phyloP scores from a whole-genome alignment of 768 basidiomycete species.

The Holtermanniella nyarrowii region DNA sequence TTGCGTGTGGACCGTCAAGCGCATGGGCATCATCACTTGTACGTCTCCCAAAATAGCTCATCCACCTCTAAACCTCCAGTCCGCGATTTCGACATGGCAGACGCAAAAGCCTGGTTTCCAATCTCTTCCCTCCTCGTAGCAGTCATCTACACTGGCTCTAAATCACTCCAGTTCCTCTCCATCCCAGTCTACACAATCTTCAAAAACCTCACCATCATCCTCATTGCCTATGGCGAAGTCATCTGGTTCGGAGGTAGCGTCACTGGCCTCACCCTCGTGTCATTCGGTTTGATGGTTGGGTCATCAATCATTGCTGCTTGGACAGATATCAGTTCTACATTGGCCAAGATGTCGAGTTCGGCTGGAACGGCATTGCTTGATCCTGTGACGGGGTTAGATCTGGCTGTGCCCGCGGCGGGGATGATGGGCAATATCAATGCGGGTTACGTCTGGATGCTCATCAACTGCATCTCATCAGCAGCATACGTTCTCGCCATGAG shows the following conservation, averaged over 20 bases:
- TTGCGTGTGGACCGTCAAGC: constrained; percentile 67
- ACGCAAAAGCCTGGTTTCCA: constrained; percentile 89
- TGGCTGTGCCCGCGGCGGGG: constrained; percentile 20
- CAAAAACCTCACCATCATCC: constrained; percentile 98
- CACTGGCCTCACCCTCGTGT: constrained; percentile 72
- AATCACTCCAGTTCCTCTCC: constrained; percentile 83
- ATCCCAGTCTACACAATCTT: constrained; percentile 99
- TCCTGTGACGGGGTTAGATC: constrained; percentile 34
- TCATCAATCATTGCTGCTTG: constrained; percentile 97
- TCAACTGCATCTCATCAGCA: constrained; percentile 82
- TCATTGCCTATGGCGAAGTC: constrained; percentile 93
- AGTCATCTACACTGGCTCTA: constrained; percentile 96
- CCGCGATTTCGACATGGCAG: constrained; percentile 66
- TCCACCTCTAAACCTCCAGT: constrained; percentile 36
- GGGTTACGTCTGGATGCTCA: constrained; percentile 93
- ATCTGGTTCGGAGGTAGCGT: constrained; percentile 90
- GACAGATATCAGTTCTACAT: constrained; percentile 60
- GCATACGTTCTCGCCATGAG: constrained; percentile 91
- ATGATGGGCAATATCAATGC: constrained; percentile 51
- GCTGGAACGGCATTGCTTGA: constrained; percentile 28
- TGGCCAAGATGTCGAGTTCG: constrained; percentile 18
- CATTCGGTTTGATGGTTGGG: constrained; percentile 89
- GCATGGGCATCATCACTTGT: constrained; percentile 46
- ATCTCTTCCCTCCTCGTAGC: constrained; percentile 82
- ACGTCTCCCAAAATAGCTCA: constrained; percentile 1